Conservation (phyloP, 495 filamentous ascomycete genomes). For the Friedmanniomyces endolithicus region DNA sequence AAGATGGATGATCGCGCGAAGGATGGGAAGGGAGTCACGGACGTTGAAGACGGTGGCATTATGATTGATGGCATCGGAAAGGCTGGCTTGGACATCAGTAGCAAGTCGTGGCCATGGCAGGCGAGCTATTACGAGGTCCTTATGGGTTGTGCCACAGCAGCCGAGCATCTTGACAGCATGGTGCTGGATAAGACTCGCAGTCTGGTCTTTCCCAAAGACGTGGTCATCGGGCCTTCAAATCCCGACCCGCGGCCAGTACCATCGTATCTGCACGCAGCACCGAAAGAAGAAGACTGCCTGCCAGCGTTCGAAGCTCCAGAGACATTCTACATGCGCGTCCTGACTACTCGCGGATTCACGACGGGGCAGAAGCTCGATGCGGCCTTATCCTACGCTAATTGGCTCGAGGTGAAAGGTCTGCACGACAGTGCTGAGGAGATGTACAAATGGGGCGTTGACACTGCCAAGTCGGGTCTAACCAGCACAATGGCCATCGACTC, state of each 20-base stretch:
- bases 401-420: conserved; percentile 63
- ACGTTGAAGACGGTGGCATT: conserved; percentile 44
- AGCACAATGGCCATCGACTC: conserved; percentile 25
- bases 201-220: conserved; percentile 52
- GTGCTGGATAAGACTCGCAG: conserved; percentile 51
- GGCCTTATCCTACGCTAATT: conserved; percentile 67
- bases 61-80: conserved; percentile 42
- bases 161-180: conserved; percentile 70
- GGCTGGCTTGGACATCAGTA: conserved; percentile 55
- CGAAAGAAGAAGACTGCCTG: conserved; percentile 60
- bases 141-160: conserved; percentile 60
- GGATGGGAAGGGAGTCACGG: conserved; percentile 53
- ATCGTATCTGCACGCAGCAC: conserved; percentile 41
- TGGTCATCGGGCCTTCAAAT: conserved; percentile 70
- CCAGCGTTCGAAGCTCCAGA: conserved; percentile 52
- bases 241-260: conserved; percentile 63
- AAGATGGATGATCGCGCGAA: conserved; percentile 39
- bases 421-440: conserved; percentile 49
- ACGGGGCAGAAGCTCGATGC: conserved; percentile 63
- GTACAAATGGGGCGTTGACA: conserved; percentile 60
- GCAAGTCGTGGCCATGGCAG: conserved; percentile 68
- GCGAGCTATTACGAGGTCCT: conserved; percentile 69
- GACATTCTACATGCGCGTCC: conserved; percentile 60
- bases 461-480: conserved; percentile 43
- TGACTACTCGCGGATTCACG: conserved; percentile 65